Base-by-base conservation (phyloP, 2,329 filamentous ascomycete genomes). In the Penicillium sp. region DNA sequence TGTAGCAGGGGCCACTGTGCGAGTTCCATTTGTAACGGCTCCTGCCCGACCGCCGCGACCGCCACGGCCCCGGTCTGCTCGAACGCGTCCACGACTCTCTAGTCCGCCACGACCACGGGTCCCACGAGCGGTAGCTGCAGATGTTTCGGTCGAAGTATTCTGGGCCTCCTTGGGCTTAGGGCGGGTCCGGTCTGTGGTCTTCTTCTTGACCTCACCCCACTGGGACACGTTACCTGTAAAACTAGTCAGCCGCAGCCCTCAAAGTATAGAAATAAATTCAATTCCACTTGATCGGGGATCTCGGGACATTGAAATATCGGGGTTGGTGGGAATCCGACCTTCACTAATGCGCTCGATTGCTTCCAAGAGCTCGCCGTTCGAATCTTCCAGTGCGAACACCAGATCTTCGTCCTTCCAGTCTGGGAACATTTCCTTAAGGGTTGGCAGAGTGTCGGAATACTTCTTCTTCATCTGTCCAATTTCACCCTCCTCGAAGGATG, bases 371-470 rank as follows among this genome's bases (percentile, higher is more conserved):
- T 78, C 76, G 58, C 78, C 78, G 56, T 78, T 72, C 43, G 76
- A 76, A 79, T 99, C 94, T 75, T 96, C 86, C 56, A 99, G 82
- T 59, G 92, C 92, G 73, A 94, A 94, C 61, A 97, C 85, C 61
- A 97, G 85, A 74, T 97, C 93, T 74, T 92, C 90, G 70, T 96
- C 90, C 66, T 91, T 93, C 94, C 93, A 97, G 75, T 91, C 88
- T 56, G 90, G 86, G 79, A 96, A 97, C 79, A 97, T 87, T 74
- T 96, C 92, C 78, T 90, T 91, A 73, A 99, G 86, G 68, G 87
- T 85, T 59, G 81, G 81, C 66, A 96, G 84, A 78, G 93, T 90
- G 69, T 80, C 79, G 68, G 88, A 84, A 72, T 96, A 94, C 74
- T 90, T 86, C 81, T 90, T 91, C 84, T 95, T 95, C 72, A 97